Percentiles rank a stretch among this genome's conserved stretches.
Evolutionary conservation across 768 basidiomycete genomes (phyloP).

Genomic region (Serendipita vermifera): DNA sequence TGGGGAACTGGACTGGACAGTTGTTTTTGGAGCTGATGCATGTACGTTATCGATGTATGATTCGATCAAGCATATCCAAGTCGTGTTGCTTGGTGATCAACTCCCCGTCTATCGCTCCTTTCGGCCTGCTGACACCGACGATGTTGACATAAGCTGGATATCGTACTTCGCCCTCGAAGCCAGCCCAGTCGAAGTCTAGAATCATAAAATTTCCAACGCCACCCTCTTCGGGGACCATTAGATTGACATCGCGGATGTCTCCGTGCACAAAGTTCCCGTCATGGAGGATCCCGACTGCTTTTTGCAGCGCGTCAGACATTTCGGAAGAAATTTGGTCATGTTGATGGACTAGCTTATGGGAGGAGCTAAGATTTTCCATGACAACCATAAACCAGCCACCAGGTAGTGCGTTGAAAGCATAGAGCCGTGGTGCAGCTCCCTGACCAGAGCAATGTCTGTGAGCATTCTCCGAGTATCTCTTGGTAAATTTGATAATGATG

Average conservation of each 20-base stretch:
- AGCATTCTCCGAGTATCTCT: background rate
- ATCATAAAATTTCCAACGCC: constrained; percentile 12
- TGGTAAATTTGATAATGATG: background rate
- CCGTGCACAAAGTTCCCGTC: constrained; percentile 23
- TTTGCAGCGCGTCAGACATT: background rate
- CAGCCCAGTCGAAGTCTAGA: constrained; percentile 25
- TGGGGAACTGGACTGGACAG: too few relatives aligned
- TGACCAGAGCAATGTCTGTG: background rate
- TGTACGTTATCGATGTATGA: too few relatives aligned
- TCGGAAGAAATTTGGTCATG: background rate
- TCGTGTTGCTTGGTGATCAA: constrained; percentile 21
- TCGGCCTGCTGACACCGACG: constrained; percentile 16
- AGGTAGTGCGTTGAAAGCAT: background rate
- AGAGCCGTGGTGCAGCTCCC: background rate
- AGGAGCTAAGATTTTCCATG: background rate
- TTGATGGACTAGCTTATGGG: background rate
- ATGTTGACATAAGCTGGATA: constrained; percentile 20
- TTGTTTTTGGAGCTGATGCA: too few relatives aligned
- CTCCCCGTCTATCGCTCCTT: constrained; percentile 16
- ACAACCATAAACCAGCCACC: background rate
- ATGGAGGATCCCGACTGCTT: constrained; percentile 17
- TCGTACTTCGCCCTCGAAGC: constrained; percentile 16
- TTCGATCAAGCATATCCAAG: constrained; percentile 20
- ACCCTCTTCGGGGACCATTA: constrained; percentile 20
- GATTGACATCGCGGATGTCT: constrained; percentile 22